Base-by-base conservation (phyloP, 805 yeast species). In the Hanseniaspora pseudoguilliermondii region DNA sequence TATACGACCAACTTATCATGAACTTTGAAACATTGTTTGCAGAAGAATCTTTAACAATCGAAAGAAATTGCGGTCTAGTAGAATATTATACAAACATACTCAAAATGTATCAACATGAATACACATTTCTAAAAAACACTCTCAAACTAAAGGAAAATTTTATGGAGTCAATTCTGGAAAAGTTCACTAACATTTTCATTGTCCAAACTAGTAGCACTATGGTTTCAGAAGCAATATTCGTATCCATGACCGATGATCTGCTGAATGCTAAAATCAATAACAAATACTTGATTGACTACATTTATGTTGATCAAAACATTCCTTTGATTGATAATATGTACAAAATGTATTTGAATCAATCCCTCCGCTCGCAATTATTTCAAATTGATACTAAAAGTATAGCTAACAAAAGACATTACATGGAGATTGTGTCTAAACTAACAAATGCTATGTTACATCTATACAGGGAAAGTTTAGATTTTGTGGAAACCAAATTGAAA, bases 201-300 rank as follows among this genome's bases (percentile, higher is more conserved):
- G 39, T 29, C 11, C 10, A 32, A 13, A 11, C 10, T 9, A 46
- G 49, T 18, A 11, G 13, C 20, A 11, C 13, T 29, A 11, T 46
- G n/a, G 3, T 46, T 10, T 46, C 49, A 18, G 49, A 46, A 11
- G 16, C 27, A 6, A 18, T 46, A 1, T 46, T 46, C 34, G 38
- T 34, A 5, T 32, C 39, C 1, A 46, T 46, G 39, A 46, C 49
- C 2, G 40, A 25, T 15, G 49, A 46, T 9, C 16, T 46, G 20
- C 32, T 11, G 8, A 10, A n/a, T 3, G 18, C 47, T 2, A 46
- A 35, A 11, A 46, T 53, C 8, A 46, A 53, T 32, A 40, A 29
- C 15, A 27, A 27, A 16, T 53, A 46, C 20, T n/a, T 53, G 16
- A 35, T 46, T 21, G 56, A 53, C 29, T 46, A 46, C 40, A 39